These are phyloP conservation scores for Xylaria digitata DNA, from an alignment of 2,329 filamentous ascomycete genomes.

Conservation along the genomic window DNA sequence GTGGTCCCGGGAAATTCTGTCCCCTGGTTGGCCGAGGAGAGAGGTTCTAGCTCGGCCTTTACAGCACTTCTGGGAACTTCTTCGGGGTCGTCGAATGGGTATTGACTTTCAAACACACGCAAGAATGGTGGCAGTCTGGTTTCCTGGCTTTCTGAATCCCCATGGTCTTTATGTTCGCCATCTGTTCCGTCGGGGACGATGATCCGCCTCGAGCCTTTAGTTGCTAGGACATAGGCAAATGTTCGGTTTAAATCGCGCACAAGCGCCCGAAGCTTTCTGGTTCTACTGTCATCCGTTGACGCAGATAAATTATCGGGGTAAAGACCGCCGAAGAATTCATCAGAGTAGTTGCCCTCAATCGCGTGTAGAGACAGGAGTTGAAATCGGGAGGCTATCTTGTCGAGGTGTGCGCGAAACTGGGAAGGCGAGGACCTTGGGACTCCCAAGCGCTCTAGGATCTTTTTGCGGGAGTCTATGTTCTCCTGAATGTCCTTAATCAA, in stretches of 20 bases:
- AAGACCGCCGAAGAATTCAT: slow-evolving; percentile 54
- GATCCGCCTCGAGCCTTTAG: slow-evolving; percentile 45
- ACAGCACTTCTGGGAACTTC: slow-evolving; percentile 37
- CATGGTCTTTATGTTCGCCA: neutral
- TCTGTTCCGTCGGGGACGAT: slow-evolving; percentile 32
- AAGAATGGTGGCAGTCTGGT: slow-evolving; percentile 47
- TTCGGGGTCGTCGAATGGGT: slow-evolving; percentile 48
- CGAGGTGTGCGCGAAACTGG: slow-evolving; percentile 50
- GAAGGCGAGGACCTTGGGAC: slow-evolving; percentile 43
- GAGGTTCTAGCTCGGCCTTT: slow-evolving; percentile 46
- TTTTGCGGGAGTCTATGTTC: slow-evolving; percentile 36
- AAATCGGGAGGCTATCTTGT: slow-evolving; percentile 53
- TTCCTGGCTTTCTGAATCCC: slow-evolving; percentile 60
- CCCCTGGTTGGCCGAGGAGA: slow-evolving; percentile 54
- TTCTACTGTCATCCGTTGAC: slow-evolving; percentile 38
- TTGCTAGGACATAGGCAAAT: slow-evolving; percentile 47
- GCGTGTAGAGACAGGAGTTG: slow-evolving; percentile 53
- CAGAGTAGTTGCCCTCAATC: slow-evolving; percentile 54
- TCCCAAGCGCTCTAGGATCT: slow-evolving; percentile 42
- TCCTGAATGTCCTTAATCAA: slow-evolving; percentile 47
- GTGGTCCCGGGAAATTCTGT: slow-evolving; percentile 54
- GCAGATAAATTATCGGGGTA: slow-evolving; percentile 21
- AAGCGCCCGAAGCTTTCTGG: slow-evolving; percentile 49
- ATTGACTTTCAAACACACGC: slow-evolving; percentile 46
- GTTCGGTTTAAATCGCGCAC: slow-evolving; percentile 50